Evolutionary conservation across 2,329 filamentous ascomycete genomes (phyloP), one percentile per base, ranked within the genome.

Genomic region (Calonectria henricotiae): DNA sequence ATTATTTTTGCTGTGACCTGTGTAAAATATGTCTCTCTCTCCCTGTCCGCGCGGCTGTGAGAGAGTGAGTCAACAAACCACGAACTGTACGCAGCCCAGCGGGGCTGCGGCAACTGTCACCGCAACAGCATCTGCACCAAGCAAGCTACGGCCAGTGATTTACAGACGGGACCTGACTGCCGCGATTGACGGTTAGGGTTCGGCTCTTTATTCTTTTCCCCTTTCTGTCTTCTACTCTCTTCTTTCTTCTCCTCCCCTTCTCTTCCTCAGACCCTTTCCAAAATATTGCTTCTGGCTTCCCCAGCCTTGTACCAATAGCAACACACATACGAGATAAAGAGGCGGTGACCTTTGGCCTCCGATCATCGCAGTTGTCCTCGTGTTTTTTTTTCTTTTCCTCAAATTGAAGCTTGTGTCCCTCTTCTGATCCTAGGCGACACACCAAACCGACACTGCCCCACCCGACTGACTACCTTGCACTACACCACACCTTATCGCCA

Each of bases 401-500:
- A 20, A 63, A 46, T 51, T 44, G 37, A 60, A 37, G 41, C 17
- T 41, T 43, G 41, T 58, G 44, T 60, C 25, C 30, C 47, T 46
- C 27, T 46, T 61, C n/a, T 46, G 65, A 58, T 60, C 49, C 60
- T 61, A 27, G 67, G 61, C 58, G 35, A 35, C 67, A 61, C 67
- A 61, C 27, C 27, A 5, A 30, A 68, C 61, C 60, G 60, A 70
- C 67, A 65, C 62, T 51, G 65, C 73, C 63, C 70, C 75, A 74
- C 74, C 64, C 74, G 62, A 68, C 27, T 30, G 2, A 68, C 27
- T 30, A 30, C 74, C 68, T 54, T 68, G 58, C 51, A 62, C 62
- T 55, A 65, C 61, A 71, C 62, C 67, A 54, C 44, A 62, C 67
- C 67, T 62, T 66, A 71, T 75, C 72, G 74, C 74, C 74, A 67